These are phyloP conservation scores for Trichoderma sp. DNA, from an alignment of 2,329 filamentous ascomycete genomes.

Conservation along the genomic window DNA sequence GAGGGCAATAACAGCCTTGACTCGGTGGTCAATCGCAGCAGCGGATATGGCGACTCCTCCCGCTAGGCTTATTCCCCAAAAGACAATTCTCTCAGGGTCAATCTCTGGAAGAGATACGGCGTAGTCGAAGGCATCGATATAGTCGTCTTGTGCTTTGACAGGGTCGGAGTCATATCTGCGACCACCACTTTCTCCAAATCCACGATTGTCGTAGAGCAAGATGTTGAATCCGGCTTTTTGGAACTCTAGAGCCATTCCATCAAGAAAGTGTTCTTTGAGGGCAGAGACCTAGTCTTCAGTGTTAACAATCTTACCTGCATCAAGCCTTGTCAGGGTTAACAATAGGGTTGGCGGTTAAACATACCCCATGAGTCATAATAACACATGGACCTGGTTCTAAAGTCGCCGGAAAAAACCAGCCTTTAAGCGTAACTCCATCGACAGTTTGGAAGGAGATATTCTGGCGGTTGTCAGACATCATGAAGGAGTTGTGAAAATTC, in stretches of 20 bases:
- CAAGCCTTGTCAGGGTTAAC: background rate
- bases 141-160: constrained; percentile 19
- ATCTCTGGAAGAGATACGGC: constrained; percentile 20
- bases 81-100: constrained; percentile 18
- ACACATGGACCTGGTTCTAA: background rate
- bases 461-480: background rate
- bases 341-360: background rate
- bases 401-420: constrained; percentile 3
- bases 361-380: constrained; percentile 14
- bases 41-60: constrained; percentile 20
- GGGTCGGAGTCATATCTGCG: constrained; percentile 21
- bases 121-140: constrained; percentile 23
- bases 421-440: background rate
- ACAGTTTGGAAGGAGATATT: background rate
- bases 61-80: constrained; percentile 22
- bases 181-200: constrained; percentile 22
- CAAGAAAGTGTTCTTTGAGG: constrained; percentile 19
- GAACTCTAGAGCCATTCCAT: constrained; percentile 19
- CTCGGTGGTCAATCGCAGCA: constrained; percentile 20
- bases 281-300: background rate
- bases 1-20: constrained; percentile 19
- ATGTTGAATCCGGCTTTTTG: constrained; percentile 19
- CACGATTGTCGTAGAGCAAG: constrained; percentile 22
- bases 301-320: background rate
- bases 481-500: background rate